Conservation (phyloP, 1,284 basidiomycete species). For the Pascua guehoae region DNA sequence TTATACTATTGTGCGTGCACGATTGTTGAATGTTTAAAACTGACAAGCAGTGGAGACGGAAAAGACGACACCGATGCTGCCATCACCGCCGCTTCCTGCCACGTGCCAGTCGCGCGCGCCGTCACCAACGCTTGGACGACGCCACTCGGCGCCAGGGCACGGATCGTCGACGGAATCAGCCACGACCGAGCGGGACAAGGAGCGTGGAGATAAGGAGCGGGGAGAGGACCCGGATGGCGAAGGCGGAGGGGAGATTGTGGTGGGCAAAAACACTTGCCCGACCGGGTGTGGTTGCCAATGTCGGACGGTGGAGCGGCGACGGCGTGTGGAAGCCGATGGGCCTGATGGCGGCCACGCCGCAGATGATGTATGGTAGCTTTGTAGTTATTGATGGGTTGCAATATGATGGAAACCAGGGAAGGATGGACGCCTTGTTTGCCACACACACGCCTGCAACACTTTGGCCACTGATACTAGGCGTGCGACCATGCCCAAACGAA, state of each 20-base stretch:
- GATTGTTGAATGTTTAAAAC: background rate
- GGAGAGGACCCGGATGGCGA: background rate
- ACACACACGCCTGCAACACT: too few species aligned
- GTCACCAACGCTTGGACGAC: conserved; percentile 3
- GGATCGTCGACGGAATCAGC: background rate
- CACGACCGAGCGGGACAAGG: background rate
- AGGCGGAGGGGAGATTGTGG: background rate
- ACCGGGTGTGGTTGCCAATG: conserved; percentile 42
- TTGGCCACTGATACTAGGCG: too few species aligned
- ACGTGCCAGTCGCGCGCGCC: background rate
- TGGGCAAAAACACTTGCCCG: conserved; percentile 28
- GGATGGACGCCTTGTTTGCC: too few species aligned
- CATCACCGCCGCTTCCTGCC: background rate
- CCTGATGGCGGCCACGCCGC: too few species aligned
- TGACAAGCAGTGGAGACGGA: conserved; percentile 9
- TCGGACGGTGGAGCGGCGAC: conserved; percentile 6
- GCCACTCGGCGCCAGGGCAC: background rate
- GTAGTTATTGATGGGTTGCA: too few species aligned
- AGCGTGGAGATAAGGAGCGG: background rate
- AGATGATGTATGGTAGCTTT: too few species aligned
- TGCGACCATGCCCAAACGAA: too few species aligned
- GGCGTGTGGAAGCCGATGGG: background rate
- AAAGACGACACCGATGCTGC: background rate
- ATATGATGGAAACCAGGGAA: too few species aligned
- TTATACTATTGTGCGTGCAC: conserved; percentile 31